These are phyloP conservation scores for Trichoderma atrobrunneum DNA, from an alignment of 2,329 filamentous ascomycete species.

Conservation along the genomic window DNA sequence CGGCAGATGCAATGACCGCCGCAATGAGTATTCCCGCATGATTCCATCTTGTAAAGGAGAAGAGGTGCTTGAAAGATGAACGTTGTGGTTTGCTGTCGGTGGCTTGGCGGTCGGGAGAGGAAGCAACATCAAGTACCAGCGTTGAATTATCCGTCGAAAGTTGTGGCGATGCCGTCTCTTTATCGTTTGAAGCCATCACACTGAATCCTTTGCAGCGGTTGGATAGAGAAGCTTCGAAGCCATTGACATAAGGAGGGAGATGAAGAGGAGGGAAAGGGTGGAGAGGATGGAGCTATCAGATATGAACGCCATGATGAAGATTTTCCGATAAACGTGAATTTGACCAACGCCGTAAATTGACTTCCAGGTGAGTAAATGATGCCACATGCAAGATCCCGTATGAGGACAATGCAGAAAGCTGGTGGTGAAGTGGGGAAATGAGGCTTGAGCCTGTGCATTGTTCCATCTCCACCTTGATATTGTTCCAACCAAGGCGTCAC, in stretches of 20 bases:
- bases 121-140: background rate
- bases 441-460: background rate
- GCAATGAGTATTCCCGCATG: conserved; percentile 55
- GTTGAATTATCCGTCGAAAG: background rate
- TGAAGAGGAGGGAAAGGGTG: background rate
- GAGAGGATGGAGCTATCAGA: background rate
- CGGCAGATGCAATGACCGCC: conserved; percentile 55
- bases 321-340: background rate
- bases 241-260: background rate
- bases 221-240: background rate
- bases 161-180: background rate
- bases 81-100: background rate
- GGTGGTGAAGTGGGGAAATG: background rate
- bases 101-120: background rate
- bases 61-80: conserved; percentile 51
- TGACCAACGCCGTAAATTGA: background rate
- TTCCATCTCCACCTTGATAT: conserved; percentile 16
- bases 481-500: background rate
- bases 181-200: conserved; percentile 13
- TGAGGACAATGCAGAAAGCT: conserved; percentile 5
- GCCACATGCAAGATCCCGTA: background rate
- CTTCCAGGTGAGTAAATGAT: background rate
- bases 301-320: background rate
- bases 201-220: background rate
- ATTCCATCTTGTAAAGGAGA: conserved; percentile 65